A percentile compares a stretch with the other conserved stretches of the same genome.
These are phyloP conservation scores for Yarrowia osloensis DNA, from an alignment of 805 yeast genomes.

Conservation along the genomic window DNA sequence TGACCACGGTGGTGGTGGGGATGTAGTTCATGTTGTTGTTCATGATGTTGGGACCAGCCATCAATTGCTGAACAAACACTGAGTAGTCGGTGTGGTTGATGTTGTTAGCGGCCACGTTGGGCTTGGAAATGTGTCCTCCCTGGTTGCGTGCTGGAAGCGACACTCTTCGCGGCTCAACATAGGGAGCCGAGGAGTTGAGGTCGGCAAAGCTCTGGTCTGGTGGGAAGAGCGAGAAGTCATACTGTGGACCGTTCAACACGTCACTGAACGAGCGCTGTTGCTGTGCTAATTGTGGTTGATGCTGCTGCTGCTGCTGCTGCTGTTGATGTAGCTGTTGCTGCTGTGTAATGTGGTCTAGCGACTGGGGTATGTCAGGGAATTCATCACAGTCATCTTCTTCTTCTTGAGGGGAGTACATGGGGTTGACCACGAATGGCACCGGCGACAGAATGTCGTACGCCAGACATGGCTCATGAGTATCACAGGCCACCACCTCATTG, in stretches of 20 bases:
- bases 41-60: background rate
- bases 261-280: conserved; percentile 24
- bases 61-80: conserved; percentile 12
- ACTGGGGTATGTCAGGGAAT: conserved; percentile 26
- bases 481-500: conserved; percentile 20
- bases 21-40: background rate
- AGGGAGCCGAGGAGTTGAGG: background rate
- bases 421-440: conserved; percentile 19
- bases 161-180: conserved; percentile 15
- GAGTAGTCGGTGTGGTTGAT: conserved; percentile 2
- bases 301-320: conserved; percentile 1
- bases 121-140: background rate
- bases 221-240: conserved; percentile 15
- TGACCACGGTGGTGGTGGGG: background rate
- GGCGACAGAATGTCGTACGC: conserved; percentile 24
- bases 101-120: background rate
- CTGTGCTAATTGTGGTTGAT: background rate
- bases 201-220: conserved; percentile 2
- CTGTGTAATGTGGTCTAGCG: background rate
- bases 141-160: background rate
- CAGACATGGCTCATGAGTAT: conserved; percentile 20
- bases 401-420: conserved; percentile 28
- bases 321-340: background rate
- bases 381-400: conserved; percentile 27
- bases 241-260: conserved; percentile 1